phyloP scores from a whole-genome alignment of 1,139 yeast species.

The Pneumocystis oryctolagi region DNA sequence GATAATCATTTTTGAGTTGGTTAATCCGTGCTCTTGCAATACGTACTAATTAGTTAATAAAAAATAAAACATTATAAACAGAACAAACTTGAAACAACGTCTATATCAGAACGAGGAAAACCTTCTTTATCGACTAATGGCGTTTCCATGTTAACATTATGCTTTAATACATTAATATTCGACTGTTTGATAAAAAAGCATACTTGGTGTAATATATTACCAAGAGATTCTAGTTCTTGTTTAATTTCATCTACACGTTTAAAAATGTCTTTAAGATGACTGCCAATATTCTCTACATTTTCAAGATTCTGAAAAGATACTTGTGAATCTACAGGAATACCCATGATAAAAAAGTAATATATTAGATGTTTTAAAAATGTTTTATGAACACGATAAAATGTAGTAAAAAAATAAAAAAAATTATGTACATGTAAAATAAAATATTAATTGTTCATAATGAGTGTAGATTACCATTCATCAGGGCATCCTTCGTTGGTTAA shows the following conservation, averaged over 20 bases:
- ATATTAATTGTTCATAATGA: neutral
- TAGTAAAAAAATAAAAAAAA: neutral
- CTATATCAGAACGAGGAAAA: slow-evolving; percentile 72
- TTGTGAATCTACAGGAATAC: neutral
- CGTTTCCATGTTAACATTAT: slow-evolving; percentile 47
- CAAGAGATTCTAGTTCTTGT: neutral
- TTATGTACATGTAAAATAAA: neutral
- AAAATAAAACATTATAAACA: neutral
- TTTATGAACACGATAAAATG: neutral
- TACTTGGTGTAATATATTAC: neutral
- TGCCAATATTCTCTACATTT: too few species aligned
- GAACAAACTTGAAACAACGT: slow-evolving; percentile 37
- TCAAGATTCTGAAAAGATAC: neutral
- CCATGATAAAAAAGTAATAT: neutral
- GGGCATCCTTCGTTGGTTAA: slow-evolving; percentile 35
- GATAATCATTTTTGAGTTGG: slow-evolving; percentile 54
- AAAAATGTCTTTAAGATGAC: neutral
- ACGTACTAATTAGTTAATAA: slow-evolving; percentile 23
- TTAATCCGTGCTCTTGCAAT: slow-evolving; percentile 53
- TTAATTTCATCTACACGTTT: neutral
- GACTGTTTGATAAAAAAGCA: neutral
- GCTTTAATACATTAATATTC: slow-evolving; percentile 12
- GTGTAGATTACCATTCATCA: slow-evolving; percentile 7
- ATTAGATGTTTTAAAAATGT: neutral
- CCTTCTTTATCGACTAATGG: slow-evolving; percentile 57